These are phyloP conservation scores for Inga leiocalycina DNA, from an alignment of 306 rosid species.

Conservation along the genomic window DNA sequence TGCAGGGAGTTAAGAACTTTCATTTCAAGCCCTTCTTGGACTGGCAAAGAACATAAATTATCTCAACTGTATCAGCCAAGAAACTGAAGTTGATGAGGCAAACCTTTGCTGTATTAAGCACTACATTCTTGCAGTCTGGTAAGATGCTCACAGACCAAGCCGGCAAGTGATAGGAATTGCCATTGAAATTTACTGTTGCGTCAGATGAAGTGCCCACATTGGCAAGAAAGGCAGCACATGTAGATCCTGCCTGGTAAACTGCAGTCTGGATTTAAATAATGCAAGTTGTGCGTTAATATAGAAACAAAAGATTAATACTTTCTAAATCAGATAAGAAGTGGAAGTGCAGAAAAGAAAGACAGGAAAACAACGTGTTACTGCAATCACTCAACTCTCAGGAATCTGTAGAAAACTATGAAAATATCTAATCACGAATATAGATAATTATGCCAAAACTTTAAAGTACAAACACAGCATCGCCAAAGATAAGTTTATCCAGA, in stretches of 20 bases:
- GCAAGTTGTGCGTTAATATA: conserved; percentile 7
- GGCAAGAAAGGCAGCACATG: conserved; percentile 88
- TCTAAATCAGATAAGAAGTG: conserved; percentile 19
- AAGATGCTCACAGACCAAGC: conserved; percentile 99
- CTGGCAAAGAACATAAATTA: too few relatives aligned
- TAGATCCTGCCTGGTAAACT: conserved; percentile 70
- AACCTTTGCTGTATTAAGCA: conserved; percentile 93
- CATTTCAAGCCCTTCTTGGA: conserved; percentile 2
- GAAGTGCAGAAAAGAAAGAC: not conserved
- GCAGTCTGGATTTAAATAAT: conserved; percentile 60
- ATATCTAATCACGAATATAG: too few relatives aligned
- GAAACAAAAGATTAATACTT: conserved; percentile 4
- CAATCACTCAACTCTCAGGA: too few relatives aligned
- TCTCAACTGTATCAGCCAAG: too few relatives aligned
- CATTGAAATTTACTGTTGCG: conserved; percentile 71
- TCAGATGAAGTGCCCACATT: conserved; percentile 63
- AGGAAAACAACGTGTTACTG: not conserved
- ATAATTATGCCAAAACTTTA: too few relatives aligned
- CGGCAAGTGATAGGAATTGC: conserved; percentile 78
- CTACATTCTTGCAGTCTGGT: conserved; percentile 97
- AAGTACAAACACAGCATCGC: too few relatives aligned
- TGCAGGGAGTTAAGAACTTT: conserved; percentile 17
- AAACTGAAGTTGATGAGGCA: conserved; percentile 35
- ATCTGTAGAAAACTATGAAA: too few relatives aligned
- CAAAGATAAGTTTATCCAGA: not conserved